phyloP scores from a whole-genome alignment of 2,329 filamentous ascomycete genomes.

The Fusarium austroafricanum region DNA sequence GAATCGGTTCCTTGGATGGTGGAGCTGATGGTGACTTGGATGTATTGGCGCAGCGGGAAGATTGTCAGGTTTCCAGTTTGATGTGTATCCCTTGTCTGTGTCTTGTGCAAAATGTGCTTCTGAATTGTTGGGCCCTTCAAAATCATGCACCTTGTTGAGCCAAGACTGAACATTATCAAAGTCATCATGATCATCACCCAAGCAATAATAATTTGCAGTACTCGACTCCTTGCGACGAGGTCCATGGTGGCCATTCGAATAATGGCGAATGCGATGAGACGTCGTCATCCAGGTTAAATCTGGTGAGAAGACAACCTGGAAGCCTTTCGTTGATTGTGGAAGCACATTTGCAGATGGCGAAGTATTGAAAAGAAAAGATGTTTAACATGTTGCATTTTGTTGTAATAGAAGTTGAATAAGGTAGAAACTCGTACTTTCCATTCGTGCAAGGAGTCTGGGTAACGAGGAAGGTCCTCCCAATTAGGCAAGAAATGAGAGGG shows the following conservation, averaged over 20 bases:
- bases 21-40: neutral
- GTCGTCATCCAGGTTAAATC: slow-evolving; percentile 13
- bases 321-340: neutral
- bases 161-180: slow-evolving; percentile 22
- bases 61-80: slow-evolving; percentile 18
- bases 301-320: neutral
- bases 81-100: neutral
- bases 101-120: neutral
- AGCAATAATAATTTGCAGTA: neutral
- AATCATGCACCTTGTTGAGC: slow-evolving; percentile 8
- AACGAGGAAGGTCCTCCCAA: neutral
- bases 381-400: neutral
- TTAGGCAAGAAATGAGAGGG: no score
- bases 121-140: neutral
- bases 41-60: slow-evolving; percentile 6
- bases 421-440: neutral
- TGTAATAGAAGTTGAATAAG: neutral
- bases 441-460: neutral
- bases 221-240: neutral
- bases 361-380: neutral
- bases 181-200: neutral
- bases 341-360: neutral
- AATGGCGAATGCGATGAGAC: neutral
- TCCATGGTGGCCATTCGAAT: neutral
- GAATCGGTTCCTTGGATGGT: neutral